Evolutionary conservation across 1,139 yeast species (phyloP).

Genomic region (Kodamaea suecica): DNA sequence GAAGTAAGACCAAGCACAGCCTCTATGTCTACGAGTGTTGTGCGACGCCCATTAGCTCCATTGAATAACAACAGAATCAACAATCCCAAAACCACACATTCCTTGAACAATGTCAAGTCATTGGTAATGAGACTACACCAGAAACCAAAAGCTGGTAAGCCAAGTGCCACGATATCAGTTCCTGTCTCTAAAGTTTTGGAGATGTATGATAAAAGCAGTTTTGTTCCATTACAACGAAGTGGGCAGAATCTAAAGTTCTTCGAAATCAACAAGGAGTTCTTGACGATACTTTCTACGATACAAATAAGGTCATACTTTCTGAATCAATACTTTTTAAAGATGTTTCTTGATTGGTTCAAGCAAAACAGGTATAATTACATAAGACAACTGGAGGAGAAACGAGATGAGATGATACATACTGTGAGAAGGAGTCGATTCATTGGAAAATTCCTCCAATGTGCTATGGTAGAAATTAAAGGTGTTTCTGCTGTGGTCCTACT

Average conservation of each 20-base stretch:
- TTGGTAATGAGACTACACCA: constrained; percentile 1
- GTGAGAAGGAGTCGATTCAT: constrained; percentile 8
- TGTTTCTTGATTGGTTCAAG: constrained; percentile 22
- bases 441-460: constrained; percentile 21
- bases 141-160: background rate
- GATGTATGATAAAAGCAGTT: background rate
- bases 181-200: constrained; percentile 2
- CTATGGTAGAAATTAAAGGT: constrained; percentile 12
- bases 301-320: too few species aligned
- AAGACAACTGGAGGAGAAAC: background rate
- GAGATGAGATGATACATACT: background rate
- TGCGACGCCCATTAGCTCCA: background rate
- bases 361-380: constrained; percentile 19
- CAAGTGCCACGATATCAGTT: background rate
- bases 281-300: background rate
- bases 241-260: constrained; percentile 4
- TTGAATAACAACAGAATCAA: background rate
- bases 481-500: constrained; percentile 13
- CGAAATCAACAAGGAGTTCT: constrained; percentile 6
- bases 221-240: constrained; percentile 5
- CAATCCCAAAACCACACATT: background rate
- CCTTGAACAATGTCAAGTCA: constrained; percentile 1
- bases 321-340: constrained; percentile 2
- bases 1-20: too few species aligned
- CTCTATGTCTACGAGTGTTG: background rate